Percentiles rank a stretch among this genome's conserved stretches.
Evolutionary conservation across 768 basidiomycete species (phyloP).

Genomic region (Asterophora parasitica): DNA sequence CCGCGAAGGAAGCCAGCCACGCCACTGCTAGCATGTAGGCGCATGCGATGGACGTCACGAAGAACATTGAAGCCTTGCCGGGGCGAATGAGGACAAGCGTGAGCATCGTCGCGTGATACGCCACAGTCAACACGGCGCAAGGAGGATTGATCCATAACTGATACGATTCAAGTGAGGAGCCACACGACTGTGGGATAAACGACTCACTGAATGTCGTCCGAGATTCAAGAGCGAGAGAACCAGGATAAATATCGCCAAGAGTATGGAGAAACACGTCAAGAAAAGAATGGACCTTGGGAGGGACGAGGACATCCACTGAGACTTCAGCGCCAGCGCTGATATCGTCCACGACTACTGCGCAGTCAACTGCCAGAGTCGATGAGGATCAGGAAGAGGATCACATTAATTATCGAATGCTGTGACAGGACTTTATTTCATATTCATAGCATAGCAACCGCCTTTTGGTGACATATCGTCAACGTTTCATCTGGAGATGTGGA

Average conservation of each 20-base stretch:
- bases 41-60: constrained; percentile 16
- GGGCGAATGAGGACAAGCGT: constrained; percentile 17
- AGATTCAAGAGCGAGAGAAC: constrained; percentile 17
- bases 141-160: constrained; percentile 3
- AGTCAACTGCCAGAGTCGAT: not conserved
- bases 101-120: constrained; percentile 19
- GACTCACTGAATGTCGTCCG: constrained; percentile 23
- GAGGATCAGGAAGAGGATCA: not conserved
- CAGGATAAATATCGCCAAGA: constrained; percentile 17
- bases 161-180: not conserved
- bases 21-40: constrained; percentile 22
- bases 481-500: no score
- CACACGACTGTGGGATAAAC: not conserved
- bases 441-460: not conserved
- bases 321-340: constrained; percentile 11
- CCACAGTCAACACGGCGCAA: constrained; percentile 18
- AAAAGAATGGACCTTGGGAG: constrained; percentile 18
- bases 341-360: not conserved
- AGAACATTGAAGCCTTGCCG: constrained; percentile 10
- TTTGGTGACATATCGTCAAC: no score
- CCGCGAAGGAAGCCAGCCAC: constrained; percentile 24
- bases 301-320: constrained; percentile 1
- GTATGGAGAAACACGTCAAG: constrained; percentile 21
- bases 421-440: not conserved
- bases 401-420: no score